phyloP scores from a whole-genome alignment of 176 grass and related monocot species.

The Musa acuminata region DNA sequence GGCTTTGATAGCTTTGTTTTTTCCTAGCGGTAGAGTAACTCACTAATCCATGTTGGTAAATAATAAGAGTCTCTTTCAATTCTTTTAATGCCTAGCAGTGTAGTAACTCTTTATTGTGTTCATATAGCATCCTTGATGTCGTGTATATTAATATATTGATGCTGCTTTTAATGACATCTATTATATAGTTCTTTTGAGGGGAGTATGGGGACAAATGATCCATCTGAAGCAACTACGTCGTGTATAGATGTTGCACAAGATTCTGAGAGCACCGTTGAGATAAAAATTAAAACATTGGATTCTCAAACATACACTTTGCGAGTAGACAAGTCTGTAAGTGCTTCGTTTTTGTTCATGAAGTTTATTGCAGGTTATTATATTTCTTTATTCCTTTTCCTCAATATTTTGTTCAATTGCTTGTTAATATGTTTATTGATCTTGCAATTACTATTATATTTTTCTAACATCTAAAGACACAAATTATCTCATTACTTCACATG shows the following conservation, averaged over 20 bases:
- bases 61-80: neutral
- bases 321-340: slow-evolving; percentile 86
- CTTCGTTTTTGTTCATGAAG: neutral
- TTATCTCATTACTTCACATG: neutral
- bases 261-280: slow-evolving; percentile 61
- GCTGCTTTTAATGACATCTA: neutral
- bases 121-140: neutral
- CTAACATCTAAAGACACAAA: neutral
- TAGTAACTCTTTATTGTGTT: neutral
- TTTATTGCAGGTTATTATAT: neutral
- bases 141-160: neutral
- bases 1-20: no score
- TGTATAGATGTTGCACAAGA: slow-evolving; percentile 23
- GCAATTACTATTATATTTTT: neutral
- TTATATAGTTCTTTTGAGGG: slow-evolving; percentile 7
- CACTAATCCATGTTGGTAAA: no score
- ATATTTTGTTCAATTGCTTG: neutral
- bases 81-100: neutral
- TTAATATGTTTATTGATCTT: neutral
- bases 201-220: slow-evolving; percentile 38
- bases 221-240: slow-evolving; percentile 40
- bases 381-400: neutral
- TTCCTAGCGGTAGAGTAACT: no score
- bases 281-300: slow-evolving; percentile 99
- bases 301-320: slow-evolving; percentile 85